phyloP scores from a whole-genome alignment of 495 filamentous ascomycete species.

The Xylaria longipes region DNA sequence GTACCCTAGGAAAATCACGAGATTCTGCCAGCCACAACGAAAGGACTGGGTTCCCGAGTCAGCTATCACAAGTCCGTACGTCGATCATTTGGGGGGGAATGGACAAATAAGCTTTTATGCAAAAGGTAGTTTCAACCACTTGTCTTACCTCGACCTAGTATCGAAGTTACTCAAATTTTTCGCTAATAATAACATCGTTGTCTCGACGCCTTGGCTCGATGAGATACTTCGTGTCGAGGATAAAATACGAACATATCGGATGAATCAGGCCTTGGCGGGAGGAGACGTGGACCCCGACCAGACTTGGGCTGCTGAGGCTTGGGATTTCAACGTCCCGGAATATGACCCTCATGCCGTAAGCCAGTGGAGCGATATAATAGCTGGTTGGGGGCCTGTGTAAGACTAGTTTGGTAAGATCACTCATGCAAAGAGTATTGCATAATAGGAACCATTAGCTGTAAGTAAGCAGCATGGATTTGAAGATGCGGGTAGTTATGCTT shows the following conservation, averaged over 20 bases:
- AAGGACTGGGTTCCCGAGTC: not conserved
- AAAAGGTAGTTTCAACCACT: not conserved
- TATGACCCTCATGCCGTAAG: not conserved
- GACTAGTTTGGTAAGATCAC: not conserved
- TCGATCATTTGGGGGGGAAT: not conserved
- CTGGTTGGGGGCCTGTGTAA: not conserved
- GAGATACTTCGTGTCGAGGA: constrained; percentile 22
- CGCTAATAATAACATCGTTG: not conserved
- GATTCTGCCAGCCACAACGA: not conserved
- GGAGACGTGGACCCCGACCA: not conserved
- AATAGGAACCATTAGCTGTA: not conserved
- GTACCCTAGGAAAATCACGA: not conserved
- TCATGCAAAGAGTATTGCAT: not conserved
- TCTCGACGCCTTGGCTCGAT: constrained; percentile 17
- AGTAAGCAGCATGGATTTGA: not conserved
- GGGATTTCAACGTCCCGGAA: constrained; percentile 17
- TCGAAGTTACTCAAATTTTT: not conserved
- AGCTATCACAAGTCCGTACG: not conserved
- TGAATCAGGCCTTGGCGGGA: not conserved
- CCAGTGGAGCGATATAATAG: not conserved
- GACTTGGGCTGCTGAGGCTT: not conserved
- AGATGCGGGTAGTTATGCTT: not conserved
- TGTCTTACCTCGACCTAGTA: constrained; percentile 8
- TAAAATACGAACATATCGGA: not conserved
- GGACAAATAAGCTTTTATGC: not conserved